phyloP scores from a whole-genome alignment of 192 early-diverging fungal genomes.

The Coemansia sp. region DNA sequence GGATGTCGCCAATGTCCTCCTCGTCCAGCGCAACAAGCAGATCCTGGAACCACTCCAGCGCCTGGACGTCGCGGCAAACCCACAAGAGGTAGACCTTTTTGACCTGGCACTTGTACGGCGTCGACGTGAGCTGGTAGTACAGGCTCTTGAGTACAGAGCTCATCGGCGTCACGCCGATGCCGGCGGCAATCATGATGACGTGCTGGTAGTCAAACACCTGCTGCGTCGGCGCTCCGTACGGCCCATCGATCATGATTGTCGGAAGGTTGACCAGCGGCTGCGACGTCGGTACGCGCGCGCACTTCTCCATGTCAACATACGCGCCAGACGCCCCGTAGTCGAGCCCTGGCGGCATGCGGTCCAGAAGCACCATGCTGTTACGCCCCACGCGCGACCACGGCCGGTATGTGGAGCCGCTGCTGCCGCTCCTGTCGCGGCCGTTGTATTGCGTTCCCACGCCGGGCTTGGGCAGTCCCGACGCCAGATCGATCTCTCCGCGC shows the following conservation, averaged over 20 bases:
- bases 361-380: conserved; percentile 44
- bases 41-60: conserved; percentile 73
- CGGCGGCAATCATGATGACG: conserved; percentile 67
- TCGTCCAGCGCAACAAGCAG: conserved; percentile 63
- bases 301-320: conserved; percentile 12
- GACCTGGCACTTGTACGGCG: conserved; percentile 28
- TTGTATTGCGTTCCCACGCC: conserved; percentile 31
- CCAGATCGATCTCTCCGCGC: conserved; percentile 42
- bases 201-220: conserved; percentile 76
- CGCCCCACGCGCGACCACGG: conserved; percentile 52
- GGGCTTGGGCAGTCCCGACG: conserved; percentile 33
- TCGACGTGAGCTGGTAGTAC: conserved; percentile 56
- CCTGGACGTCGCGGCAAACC: conserved; percentile 66
- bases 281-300: conserved; percentile 12
- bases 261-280: conserved; percentile 57
- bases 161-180: conserved; percentile 80
- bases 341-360: conserved; percentile 48
- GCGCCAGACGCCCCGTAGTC: conserved; percentile 36
- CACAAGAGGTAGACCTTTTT: conserved; percentile 67
- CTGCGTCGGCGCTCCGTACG: conserved; percentile 80
- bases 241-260: conserved; percentile 70
- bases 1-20: conserved; percentile 60
- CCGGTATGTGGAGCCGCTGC: conserved; percentile 20
- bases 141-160: conserved; percentile 71
- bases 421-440: not conserved